Evolutionary conservation across 2,329 filamentous ascomycete species (phyloP).

Genomic region (Botrytis cinerea): DNA sequence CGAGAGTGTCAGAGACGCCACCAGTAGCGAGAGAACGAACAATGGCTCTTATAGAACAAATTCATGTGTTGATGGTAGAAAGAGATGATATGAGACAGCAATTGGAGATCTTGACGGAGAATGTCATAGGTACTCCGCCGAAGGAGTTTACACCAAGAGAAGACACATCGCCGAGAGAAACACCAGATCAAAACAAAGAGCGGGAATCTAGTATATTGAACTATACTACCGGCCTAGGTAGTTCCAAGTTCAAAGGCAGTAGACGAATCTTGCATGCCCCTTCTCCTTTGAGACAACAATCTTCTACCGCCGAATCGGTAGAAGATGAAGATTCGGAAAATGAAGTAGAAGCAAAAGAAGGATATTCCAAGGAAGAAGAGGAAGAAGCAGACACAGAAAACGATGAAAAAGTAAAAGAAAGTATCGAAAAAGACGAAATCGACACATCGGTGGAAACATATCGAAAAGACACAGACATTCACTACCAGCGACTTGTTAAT

Average conservation of each 20-base stretch:
- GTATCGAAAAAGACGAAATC: conserved; percentile 1
- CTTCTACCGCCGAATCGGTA: not conserved
- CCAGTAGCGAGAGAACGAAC: too few species aligned
- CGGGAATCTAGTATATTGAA: not conserved
- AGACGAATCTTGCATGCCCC: not conserved
- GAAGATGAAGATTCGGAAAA: not conserved
- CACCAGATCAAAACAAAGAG: not conserved
- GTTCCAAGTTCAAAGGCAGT: not conserved
- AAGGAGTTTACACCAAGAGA: not conserved
- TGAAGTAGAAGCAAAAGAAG: not conserved
- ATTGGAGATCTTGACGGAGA: conserved; percentile 16
- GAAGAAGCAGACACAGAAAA: not conserved
- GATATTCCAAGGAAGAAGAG: not conserved
- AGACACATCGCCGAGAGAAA: too few species aligned
- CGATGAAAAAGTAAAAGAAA: not conserved
- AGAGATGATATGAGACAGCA: conserved; percentile 1
- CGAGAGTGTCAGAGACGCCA: not conserved
- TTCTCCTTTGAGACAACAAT: conserved; percentile 14
- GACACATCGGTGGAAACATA: too few species aligned
- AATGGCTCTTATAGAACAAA: not conserved
- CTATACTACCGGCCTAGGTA: not conserved
- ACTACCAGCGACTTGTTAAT: not conserved
- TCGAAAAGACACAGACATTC: not conserved
- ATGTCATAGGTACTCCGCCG: not conserved
- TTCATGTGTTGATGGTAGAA: not conserved